These are phyloP conservation scores for Coemansia sp. DNA, from an alignment of 192 early-diverging fungal species.

Conservation along the genomic window DNA sequence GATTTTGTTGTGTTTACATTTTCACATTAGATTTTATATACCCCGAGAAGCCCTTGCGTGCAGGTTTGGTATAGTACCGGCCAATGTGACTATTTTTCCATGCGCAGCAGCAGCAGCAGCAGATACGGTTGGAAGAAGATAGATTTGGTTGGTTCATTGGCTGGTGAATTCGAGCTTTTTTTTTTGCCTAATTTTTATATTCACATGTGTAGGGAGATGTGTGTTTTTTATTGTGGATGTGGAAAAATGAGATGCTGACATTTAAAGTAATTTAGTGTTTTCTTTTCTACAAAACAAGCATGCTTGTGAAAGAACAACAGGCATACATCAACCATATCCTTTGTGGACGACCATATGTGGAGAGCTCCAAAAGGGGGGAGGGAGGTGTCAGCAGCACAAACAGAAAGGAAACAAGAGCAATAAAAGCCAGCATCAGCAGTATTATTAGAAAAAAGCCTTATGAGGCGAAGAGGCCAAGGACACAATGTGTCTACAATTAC, in stretches of 20 bases:
- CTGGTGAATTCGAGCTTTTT: too few relatives aligned
- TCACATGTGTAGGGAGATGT: too few relatives aligned
- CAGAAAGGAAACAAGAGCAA: neutral
- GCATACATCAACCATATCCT: too few relatives aligned
- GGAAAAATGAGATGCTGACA: too few relatives aligned
- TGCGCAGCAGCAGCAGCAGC: neutral
- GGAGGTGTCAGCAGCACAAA: too few relatives aligned
- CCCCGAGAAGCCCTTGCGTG: conserved; percentile 13
- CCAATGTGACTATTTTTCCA: neutral
- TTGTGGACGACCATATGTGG: too few relatives aligned
- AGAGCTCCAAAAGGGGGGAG: too few relatives aligned
- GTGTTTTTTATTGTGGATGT: too few relatives aligned
- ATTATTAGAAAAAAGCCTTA: neutral
- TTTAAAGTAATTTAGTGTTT: too few relatives aligned
- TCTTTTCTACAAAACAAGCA: too few relatives aligned
- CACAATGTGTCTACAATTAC: conserved; percentile 3
- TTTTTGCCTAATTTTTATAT: neutral
- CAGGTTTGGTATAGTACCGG: conserved; percentile 6
- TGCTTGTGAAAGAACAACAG: too few relatives aligned
- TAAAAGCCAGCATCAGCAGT: neutral
- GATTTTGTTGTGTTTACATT: neutral
- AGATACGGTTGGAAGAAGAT: neutral
- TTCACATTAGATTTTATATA: neutral
- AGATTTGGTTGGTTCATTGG: too few relatives aligned
- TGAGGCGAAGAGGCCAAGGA: neutral